phyloP scores from a whole-genome alignment of 2,329 filamentous ascomycete species.

The Diaporthe longicolla region DNA sequence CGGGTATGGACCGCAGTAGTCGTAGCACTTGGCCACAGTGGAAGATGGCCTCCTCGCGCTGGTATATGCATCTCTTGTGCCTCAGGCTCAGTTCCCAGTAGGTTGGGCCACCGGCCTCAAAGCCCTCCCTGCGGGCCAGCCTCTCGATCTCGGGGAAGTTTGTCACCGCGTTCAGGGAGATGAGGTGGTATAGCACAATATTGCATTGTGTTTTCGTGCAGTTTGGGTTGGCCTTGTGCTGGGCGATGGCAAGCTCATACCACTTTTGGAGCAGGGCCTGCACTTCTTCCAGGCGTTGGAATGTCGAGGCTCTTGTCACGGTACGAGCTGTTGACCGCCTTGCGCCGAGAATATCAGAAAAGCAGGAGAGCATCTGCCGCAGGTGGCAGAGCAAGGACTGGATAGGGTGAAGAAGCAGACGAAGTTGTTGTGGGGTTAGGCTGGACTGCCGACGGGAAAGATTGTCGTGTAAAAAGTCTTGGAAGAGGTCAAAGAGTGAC shows the following conservation, averaged over 20 bases:
- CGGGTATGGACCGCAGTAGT: slow-evolving; percentile 71
- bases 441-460: slow-evolving; percentile 62
- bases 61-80: slow-evolving; percentile 74
- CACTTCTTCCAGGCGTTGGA: slow-evolving; percentile 73
- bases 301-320: slow-evolving; percentile 72
- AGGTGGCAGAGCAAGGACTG: slow-evolving; percentile 76
- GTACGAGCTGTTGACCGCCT: slow-evolving; percentile 59
- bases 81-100: slow-evolving; percentile 68
- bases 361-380: slow-evolving; percentile 75
- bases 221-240: slow-evolving; percentile 67
- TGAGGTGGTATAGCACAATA: slow-evolving; percentile 78
- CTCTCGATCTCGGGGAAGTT: slow-evolving; percentile 78
- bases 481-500: slow-evolving; percentile 76
- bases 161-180: slow-evolving; percentile 77
- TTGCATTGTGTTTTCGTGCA: slow-evolving; percentile 75
- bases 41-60: slow-evolving; percentile 74
- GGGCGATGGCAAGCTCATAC: slow-evolving; percentile 74
- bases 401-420: slow-evolving; percentile 77
- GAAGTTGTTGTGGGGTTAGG: slow-evolving; percentile 69
- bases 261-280: slow-evolving; percentile 75
- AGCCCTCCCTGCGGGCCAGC: slow-evolving; percentile 72
- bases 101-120: slow-evolving; percentile 60
- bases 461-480: slow-evolving; percentile 76
- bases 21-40: slow-evolving; percentile 78
- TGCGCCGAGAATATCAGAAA: slow-evolving; percentile 67